Evolutionary conservation across 2,329 filamentous ascomycete species (phyloP).

Genomic region (Ceratocystis albifundus): DNA sequence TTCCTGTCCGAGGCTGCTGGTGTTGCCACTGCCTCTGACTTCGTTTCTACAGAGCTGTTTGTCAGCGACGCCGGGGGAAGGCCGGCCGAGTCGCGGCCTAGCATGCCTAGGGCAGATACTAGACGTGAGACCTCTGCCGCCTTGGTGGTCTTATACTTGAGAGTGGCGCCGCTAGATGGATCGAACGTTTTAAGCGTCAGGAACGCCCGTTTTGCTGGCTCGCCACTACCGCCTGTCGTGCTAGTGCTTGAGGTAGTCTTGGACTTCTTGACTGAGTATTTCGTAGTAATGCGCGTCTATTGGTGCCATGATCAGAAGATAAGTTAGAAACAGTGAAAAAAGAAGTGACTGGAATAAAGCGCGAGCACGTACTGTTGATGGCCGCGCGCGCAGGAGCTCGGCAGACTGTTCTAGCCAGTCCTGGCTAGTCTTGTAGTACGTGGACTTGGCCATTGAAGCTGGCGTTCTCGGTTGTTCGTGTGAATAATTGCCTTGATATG

Average conservation of each 20-base stretch:
- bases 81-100: conserved; percentile 59
- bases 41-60: conserved; percentile 29
- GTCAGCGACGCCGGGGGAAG: conserved; percentile 35
- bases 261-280: conserved; percentile 46
- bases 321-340: not conserved
- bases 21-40: conserved; percentile 29
- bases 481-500: not conserved
- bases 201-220: conserved; percentile 44
- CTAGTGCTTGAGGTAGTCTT: conserved; percentile 28
- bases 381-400: conserved; percentile 74
- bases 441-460: conserved; percentile 31
- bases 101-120: conserved; percentile 60
- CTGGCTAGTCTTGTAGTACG: conserved; percentile 70
- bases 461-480: not conserved
- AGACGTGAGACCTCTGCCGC: conserved; percentile 79
- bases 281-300: conserved; percentile 82
- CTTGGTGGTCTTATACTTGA: conserved; percentile 89
- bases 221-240: conserved; percentile 26
- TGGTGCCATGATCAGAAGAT: not conserved
- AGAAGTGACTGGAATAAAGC: not conserved
- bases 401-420: conserved; percentile 85
- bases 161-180: conserved; percentile 62
- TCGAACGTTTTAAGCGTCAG: conserved; percentile 87
- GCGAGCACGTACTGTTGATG: conserved; percentile 55
- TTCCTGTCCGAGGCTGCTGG: conserved; percentile 29